Evolutionary conservation across 2,329 filamentous ascomycete genomes (phyloP).

Genomic region (Fonsecaea pugnacius): DNA sequence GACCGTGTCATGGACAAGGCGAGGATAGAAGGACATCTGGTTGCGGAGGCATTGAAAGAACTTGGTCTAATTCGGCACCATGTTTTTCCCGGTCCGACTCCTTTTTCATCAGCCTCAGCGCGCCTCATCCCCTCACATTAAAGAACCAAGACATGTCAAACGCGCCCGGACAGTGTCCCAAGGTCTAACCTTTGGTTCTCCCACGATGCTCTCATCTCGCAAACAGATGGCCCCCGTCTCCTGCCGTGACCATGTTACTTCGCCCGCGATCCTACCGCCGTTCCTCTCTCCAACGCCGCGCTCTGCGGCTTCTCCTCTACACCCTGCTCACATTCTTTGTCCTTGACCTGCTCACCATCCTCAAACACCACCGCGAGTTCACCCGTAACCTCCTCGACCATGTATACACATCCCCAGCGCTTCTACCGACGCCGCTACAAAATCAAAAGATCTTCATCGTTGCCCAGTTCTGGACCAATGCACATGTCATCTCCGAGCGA

Average conservation of each 20-base stretch:
- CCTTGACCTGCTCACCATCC: conserved; percentile 35
- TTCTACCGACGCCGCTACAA: conserved; percentile 32
- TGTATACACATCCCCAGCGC: conserved; percentile 30
- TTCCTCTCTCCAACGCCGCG: conserved; percentile 21
- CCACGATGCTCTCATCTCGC: conserved; percentile 8
- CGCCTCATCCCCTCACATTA: not conserved
- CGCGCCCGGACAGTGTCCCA: not conserved
- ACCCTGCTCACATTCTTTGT: conserved; percentile 23
- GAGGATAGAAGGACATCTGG: not conserved
- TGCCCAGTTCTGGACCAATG: conserved; percentile 71
- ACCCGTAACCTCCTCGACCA: conserved; percentile 30
- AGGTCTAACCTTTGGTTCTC: not conserved
- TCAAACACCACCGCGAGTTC: conserved; percentile 35
- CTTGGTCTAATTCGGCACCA: not conserved
- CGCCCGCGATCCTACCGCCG: conserved; percentile 29
- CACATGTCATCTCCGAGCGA: conserved; percentile 60
- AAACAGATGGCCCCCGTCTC: conserved; percentile 22
- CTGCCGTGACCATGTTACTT: conserved; percentile 27
- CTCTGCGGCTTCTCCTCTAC: conserved; percentile 26
- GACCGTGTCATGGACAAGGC: not conserved
- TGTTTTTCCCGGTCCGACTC: not conserved
- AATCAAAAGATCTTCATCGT: conserved; percentile 64
- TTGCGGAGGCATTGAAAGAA: too few species aligned
- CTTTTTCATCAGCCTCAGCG: not conserved
- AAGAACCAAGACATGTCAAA: conserved; percentile 17